phyloP scores from a whole-genome alignment of 2,329 filamentous ascomycete species.

The Monilinia aucupariae region DNA sequence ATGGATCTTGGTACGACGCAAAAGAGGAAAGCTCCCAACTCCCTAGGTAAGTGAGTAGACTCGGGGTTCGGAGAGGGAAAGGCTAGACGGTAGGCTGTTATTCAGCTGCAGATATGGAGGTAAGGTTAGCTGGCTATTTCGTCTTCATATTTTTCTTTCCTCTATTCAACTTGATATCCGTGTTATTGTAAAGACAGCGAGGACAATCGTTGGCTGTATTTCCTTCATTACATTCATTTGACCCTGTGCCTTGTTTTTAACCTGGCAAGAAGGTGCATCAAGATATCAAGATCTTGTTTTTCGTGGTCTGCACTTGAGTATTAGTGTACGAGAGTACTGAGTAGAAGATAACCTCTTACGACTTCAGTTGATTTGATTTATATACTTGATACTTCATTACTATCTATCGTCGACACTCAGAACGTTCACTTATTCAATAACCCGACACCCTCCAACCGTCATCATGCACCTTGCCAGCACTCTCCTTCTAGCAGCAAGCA shows the following conservation, averaged over 20 bases:
- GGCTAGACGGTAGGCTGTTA: background rate
- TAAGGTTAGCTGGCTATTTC: background rate
- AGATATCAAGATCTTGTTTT: background rate
- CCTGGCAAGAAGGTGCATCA: conserved; percentile 12
- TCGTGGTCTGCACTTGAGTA: background rate
- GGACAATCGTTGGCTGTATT: background rate
- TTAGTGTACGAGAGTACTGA: background rate
- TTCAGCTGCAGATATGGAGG: background rate
- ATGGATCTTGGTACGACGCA: background rate
- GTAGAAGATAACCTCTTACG: background rate
- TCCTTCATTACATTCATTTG: conserved; percentile 1
- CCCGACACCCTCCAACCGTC: background rate
- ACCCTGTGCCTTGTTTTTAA: conserved; percentile 12
- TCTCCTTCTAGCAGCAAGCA: conserved; percentile 9
- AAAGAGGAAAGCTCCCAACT: background rate
- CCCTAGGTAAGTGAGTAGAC: background rate
- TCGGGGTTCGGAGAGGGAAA: background rate
- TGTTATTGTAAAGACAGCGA: background rate
- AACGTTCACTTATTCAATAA: background rate
- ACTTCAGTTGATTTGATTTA: background rate
- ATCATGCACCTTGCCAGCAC: conserved; percentile 19
- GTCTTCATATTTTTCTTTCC: background rate
- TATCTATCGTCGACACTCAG: background rate
- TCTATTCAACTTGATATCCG: background rate
- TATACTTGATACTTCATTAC: background rate